A percentile compares a stretch with the other conserved stretches of the same genome.
Evolutionary conservation across 345 rosid species (phyloP).

Genomic region (Salix udensis): DNA sequence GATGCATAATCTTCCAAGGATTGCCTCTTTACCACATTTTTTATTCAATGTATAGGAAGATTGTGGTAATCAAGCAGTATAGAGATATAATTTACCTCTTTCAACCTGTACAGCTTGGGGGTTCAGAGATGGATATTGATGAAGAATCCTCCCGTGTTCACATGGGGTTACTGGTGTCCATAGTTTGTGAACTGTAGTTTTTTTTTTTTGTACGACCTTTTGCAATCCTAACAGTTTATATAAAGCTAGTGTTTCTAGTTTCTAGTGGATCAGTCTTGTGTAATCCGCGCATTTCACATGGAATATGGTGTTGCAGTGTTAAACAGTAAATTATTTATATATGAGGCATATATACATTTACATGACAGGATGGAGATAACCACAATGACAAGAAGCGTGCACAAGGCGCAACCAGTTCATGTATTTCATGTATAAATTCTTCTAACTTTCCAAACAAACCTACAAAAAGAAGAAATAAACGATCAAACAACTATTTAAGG

Average conservation of each 20-base stretch:
- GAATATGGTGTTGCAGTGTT: not conserved
- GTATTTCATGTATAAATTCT: not conserved
- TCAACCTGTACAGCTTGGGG: slow-evolving; percentile 14
- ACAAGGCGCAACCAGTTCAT: not conserved
- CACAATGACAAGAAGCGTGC: slow-evolving; percentile 1
- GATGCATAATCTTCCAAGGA: slow-evolving; percentile 78
- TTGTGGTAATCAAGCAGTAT: slow-evolving; percentile 43
- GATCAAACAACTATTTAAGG: slow-evolving; percentile 27
- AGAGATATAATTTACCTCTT: not conserved
- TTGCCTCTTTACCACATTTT: slow-evolving; percentile 87
- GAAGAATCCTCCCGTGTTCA: slow-evolving; percentile 20
- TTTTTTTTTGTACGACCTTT: not conserved
- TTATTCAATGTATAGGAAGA: slow-evolving; percentile 67
- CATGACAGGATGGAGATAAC: not conserved
- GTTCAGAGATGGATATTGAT: slow-evolving; percentile 22
- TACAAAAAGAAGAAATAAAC: slow-evolving; percentile 32
- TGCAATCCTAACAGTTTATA: not conserved
- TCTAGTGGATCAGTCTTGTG: not conserved
- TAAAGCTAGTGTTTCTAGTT: not conserved
- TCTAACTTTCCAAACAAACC: slow-evolving; percentile 22
- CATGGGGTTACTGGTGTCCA: not conserved
- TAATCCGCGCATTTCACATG: not conserved
- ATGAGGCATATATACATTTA: not conserved
- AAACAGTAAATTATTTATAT: not conserved
- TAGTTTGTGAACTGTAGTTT: not conserved